Percentiles rank a stretch among this genome's conserved stretches.
Evolutionary conservation across 805 yeast genomes (phyloP).

Genomic region (Kodamaea kakaduensis): DNA sequence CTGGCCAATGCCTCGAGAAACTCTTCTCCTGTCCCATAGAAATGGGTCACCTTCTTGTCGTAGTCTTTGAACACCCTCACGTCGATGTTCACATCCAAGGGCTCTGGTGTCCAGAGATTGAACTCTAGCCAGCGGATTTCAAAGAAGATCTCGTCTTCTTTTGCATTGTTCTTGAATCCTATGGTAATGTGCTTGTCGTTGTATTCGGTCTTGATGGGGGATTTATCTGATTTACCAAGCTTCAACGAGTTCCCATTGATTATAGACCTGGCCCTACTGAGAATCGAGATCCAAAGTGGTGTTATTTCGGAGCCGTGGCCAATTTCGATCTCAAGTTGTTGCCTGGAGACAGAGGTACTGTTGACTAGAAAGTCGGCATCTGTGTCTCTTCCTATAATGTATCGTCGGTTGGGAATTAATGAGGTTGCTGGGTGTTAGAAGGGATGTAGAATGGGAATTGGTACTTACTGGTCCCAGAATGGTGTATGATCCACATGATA

Average conservation of each 20-base stretch:
- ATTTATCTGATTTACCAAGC: slow-evolving; percentile 12
- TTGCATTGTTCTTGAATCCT: slow-evolving; percentile 9
- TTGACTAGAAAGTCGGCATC: slow-evolving; percentile 25
- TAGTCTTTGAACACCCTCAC: not conserved
- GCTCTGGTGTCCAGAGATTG: slow-evolving; percentile 7
- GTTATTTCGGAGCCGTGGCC: slow-evolving; percentile 14
- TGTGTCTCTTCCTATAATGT: slow-evolving; percentile 27
- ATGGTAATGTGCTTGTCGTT: slow-evolving; percentile 11
- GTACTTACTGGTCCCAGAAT: slow-evolving; percentile 2
- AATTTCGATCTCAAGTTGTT: slow-evolving; percentile 22
- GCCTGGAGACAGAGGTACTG: slow-evolving; percentile 29
- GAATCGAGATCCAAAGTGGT: slow-evolving; percentile 19
- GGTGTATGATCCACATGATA: slow-evolving; percentile 4
- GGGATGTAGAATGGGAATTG: not conserved
- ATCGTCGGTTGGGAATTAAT: slow-evolving; percentile 11
- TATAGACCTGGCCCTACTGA: slow-evolving; percentile 29
- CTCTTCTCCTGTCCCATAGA: slow-evolving; percentile 12
- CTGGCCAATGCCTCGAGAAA: slow-evolving; percentile 20
- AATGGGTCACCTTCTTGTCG: slow-evolving; percentile 18
- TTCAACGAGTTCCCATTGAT: slow-evolving; percentile 24
- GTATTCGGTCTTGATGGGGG: slow-evolving; percentile 9
- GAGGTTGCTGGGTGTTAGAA: slow-evolving; percentile 1
- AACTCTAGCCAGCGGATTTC: slow-evolving; percentile 11
- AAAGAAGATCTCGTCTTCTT: slow-evolving; percentile 8
- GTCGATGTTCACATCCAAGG: not conserved